Evolutionary conservation across 2,329 filamentous ascomycete species (phyloP).

Genomic region (Aspergillus oerlinghausenensis): DNA sequence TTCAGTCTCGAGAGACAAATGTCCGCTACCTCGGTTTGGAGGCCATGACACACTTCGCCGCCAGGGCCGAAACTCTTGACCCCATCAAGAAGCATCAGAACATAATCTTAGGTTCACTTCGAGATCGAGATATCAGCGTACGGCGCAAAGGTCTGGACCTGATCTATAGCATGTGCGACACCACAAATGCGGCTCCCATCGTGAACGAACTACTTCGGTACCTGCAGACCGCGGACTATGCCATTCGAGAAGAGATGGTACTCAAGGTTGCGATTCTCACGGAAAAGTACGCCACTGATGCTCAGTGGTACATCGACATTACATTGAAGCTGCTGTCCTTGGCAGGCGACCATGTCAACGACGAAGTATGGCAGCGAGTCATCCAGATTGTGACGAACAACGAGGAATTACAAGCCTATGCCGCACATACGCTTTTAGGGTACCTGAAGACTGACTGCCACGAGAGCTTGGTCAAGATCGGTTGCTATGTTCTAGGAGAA

Average conservation of each 20-base stretch:
- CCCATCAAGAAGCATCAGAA: constrained; percentile 98
- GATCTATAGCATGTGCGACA: constrained; percentile 99
- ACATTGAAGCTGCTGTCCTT: constrained; percentile 90
- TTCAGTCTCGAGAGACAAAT: constrained; percentile 94
- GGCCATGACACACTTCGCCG: constrained; percentile 96
- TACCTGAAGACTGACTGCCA: constrained; percentile 94
- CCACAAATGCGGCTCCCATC: constrained; percentile 87
- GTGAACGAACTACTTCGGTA: constrained; percentile 92
- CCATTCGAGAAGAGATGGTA: constrained; percentile 98
- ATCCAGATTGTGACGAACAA: constrained; percentile 99
- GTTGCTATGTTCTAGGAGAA: constrained; percentile 90
- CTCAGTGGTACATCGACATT: constrained; percentile 99
- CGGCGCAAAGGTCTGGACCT: constrained; percentile 91
- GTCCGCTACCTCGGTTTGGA: constrained; percentile 93
- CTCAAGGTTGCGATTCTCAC: constrained; percentile 97
- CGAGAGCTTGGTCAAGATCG: constrained; percentile 96
- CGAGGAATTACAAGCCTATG: constrained; percentile 94
- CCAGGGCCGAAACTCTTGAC: constrained; percentile 86
- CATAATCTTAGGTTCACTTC: constrained; percentile 88
- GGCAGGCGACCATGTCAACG: constrained; percentile 96
- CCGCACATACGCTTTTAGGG: constrained; percentile 84
- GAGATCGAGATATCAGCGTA: constrained; percentile 95
- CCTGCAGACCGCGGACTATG: constrained; percentile 93
- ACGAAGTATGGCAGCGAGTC: constrained; percentile 98
- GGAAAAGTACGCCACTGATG: constrained; percentile 96